Evolutionary conservation across 805 yeast species (phyloP), one percentile per base, ranked within the genome.

Genomic region (Wickerhamomyces chaumierensis): DNA sequence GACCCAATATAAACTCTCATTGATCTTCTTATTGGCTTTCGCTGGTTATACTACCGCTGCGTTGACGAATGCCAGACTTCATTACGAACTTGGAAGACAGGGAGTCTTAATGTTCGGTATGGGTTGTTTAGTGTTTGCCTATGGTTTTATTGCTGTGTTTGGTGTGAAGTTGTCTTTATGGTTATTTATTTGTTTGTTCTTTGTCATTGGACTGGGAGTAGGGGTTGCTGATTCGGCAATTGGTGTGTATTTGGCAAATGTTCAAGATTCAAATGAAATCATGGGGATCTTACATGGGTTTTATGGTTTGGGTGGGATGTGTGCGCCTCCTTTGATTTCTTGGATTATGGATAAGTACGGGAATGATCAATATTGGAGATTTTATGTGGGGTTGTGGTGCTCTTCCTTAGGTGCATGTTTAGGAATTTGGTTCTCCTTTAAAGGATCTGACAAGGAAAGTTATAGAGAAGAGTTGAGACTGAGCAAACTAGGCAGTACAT

Each of bases 221-320:
- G 85, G 86, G 1, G 45, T 68, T 8, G 45, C 73, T 20, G 85
- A 78, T 51, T 72, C 80, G 29, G 57, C 71, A 9, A 56, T 73
- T 48, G 75, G 73, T 47, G 60, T 73, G 14, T 77, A 74, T 68
- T 45, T 56, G 32, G 53, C 59, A 7, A 52, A 67, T 36, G 55
- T 78, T 29, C 65, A 65, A 18, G 72, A 74, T 41, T 68, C 74
- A 36, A 75, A 81, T 35, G 71, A 68, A 38, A 63, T 72, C 41
- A 64, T 80, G 57, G 83, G 88, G 1, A 55, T 65, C 19, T 61
- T 72, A 41, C 92, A 82, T 58, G 88, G 84, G 1, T 52, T 65
- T 13, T 82, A 81, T 55, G 94, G 94, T 1, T 47, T 75, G 3
- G 87, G 88, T 2, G 84, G 87, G 1, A 75, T 83, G 35, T 45